Conservation (phyloP, 441 rosid species). For the Omphalea diandra region DNA sequence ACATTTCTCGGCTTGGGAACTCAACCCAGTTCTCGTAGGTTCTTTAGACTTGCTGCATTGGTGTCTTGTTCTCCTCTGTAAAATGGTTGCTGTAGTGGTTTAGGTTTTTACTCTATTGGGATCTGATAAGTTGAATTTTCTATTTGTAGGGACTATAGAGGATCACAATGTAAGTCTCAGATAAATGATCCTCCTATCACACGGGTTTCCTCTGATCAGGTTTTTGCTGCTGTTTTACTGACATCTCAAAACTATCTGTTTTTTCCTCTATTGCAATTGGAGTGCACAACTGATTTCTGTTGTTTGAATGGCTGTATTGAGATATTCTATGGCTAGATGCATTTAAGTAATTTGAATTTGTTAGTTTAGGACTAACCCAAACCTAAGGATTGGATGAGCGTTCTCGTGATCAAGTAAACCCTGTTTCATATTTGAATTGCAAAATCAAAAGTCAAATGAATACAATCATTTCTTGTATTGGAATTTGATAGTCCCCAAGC, state of each 20-base stretch:
- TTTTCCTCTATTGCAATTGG: no score
- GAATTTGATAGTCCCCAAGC: not conserved
- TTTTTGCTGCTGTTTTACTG: slow-evolving; percentile 21
- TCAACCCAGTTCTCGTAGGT: slow-evolving; percentile 26
- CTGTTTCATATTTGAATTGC: not conserved
- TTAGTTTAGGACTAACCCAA: no score
- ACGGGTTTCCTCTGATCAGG: slow-evolving; percentile 77
- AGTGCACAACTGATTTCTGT: not conserved
- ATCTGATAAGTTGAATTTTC: slow-evolving; percentile 16
- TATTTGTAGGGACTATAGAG: slow-evolving; percentile 38
- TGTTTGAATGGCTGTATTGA: not conserved
- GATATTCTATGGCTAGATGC: not conserved
- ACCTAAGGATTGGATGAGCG: not conserved
- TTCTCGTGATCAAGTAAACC: not conserved
- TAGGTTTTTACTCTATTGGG: slow-evolving; percentile 1
- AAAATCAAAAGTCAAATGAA: not conserved
- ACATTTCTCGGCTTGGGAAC: slow-evolving; percentile 26
- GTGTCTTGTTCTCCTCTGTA: no score
- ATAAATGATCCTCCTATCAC: slow-evolving; percentile 34
- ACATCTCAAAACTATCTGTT: no score
- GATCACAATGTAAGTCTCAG: slow-evolving; percentile 32
- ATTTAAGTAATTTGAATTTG: not conserved
- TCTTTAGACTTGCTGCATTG: no score
- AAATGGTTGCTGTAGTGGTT: no score
- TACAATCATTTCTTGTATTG: not conserved